Base-by-base conservation (phyloP, 2,329 filamentous ascomycete genomes). In the Curvularia spicifera region DNA sequence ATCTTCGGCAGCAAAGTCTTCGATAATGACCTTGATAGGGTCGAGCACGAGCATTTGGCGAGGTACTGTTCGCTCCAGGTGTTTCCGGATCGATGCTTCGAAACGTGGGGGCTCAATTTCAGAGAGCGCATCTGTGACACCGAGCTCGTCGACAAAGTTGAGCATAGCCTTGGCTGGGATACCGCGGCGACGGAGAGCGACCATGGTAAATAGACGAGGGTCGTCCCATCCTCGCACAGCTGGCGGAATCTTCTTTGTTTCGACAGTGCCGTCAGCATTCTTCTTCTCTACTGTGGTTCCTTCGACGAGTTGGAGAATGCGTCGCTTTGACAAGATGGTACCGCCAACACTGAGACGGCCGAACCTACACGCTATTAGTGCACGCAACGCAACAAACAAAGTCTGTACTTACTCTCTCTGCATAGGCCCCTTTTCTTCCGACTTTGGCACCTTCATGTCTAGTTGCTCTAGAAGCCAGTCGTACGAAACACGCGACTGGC, bases 21-120 rank as follows among this genome's bases (percentile, higher is more conserved):
- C 90, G 58, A 97, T 92, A 29, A 91, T 82, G 12, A 97, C 87
- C 33, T 87, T 89, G 45, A 97, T 81, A 0, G 94, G 94, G 65
- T 97, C 92, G 20, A 97, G 84, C 2, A 98, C 87, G 29, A 97
- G 83, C 90, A 96, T 95, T 12, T 97, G 83, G 26, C 94, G 88
- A 1, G 94, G 93, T 0, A 97, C 93, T 0, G 91, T 93, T 48
- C 86, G 86, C 76, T 98, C 94, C 13, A 98, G 87, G 74, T 97
- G 96, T 64, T 88, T 88, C 22, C 94, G 88, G 59, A 98, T 87
- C 0, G 87, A 88, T 72, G 94, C 88, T 71, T 98, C 94, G 61
- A 98, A 92, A n/a, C 90, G 88, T 56, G 84, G 79, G 46, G 91
- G 88, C 74, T 94, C 87, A 67, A 97, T 96, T 63, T 91, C 87